phyloP scores from a whole-genome alignment of 1,284 basidiomycete genomes.

The Ganoderma meredithae region DNA sequence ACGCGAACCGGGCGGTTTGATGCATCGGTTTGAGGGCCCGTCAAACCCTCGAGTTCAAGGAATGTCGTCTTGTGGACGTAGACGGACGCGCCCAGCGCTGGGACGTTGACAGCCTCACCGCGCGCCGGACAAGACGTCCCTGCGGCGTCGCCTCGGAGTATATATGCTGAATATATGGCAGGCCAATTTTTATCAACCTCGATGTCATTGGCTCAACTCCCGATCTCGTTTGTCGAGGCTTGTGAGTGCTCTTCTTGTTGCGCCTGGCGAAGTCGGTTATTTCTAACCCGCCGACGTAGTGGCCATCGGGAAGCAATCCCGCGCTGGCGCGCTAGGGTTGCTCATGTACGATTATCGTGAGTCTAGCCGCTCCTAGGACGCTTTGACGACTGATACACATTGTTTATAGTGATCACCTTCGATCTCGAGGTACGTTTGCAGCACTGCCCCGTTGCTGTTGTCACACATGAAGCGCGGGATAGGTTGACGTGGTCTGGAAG shows the following conservation, averaged over 20 bases:
- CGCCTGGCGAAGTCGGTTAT: too few species aligned
- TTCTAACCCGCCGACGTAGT: not conserved
- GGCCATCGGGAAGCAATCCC: conserved; percentile 3
- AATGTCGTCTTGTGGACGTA: not conserved
- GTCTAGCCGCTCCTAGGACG: not conserved
- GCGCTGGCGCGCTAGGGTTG: conserved; percentile 1
- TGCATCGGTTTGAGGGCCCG: not conserved
- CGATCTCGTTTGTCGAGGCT: not conserved
- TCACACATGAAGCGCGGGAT: too few species aligned
- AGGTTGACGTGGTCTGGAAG: conserved; percentile 2
- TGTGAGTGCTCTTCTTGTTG: not conserved
- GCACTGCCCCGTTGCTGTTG: not conserved
- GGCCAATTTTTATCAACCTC: not conserved
- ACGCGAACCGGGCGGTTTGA: not conserved
- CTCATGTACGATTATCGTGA: conserved; percentile 6
- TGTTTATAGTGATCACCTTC: not conserved
- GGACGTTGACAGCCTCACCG: not conserved
- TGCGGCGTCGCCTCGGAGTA: not conserved
- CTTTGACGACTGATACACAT: not conserved
- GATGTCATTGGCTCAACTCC: not conserved
- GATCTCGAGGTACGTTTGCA: not conserved
- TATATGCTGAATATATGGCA: not conserved
- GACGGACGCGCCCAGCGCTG: not conserved
- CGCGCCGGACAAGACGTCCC: not conserved
- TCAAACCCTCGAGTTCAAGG: not conserved